phyloP scores from a whole-genome alignment of 805 yeast species.

The Starmerella riodocensis region DNA sequence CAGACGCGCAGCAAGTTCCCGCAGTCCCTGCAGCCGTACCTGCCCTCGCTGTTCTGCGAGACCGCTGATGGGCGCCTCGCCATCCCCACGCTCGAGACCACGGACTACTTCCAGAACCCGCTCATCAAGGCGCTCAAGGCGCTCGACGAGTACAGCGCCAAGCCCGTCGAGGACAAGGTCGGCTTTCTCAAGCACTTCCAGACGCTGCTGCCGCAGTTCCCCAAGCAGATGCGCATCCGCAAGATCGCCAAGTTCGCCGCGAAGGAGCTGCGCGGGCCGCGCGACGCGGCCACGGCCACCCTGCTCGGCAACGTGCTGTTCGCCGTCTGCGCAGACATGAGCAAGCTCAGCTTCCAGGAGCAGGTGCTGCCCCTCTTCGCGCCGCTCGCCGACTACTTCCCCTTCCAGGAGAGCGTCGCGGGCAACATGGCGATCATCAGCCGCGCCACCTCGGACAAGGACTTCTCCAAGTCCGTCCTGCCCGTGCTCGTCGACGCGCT shows the following conservation, averaged over 20 bases:
- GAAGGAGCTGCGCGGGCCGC: slow-evolving; percentile 32
- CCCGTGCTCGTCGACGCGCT: slow-evolving; percentile 32
- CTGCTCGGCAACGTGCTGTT: slow-evolving; percentile 18
- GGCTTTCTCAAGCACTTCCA: slow-evolving; percentile 56
- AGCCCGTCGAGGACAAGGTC: slow-evolving; percentile 50
- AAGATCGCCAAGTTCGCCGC: slow-evolving; percentile 63
- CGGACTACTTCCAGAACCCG: slow-evolving; percentile 70
- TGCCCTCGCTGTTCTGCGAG: slow-evolving; percentile 31
- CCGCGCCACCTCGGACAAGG: slow-evolving; percentile 38
- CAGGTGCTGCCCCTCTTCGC: slow-evolving; percentile 39
- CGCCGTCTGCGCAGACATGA: slow-evolving; percentile 44
- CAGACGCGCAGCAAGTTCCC: slow-evolving; percentile 35
- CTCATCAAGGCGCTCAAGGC: slow-evolving; percentile 66
- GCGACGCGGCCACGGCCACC: slow-evolving; percentile 19
- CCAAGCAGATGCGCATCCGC: slow-evolving; percentile 42
- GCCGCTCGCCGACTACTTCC: slow-evolving; percentile 30
- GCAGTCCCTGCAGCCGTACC: slow-evolving; percentile 29
- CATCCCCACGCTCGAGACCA: slow-evolving; percentile 54
- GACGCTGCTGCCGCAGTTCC: slow-evolving; percentile 42
- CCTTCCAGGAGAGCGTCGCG: slow-evolving; percentile 34
- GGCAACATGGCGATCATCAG: slow-evolving; percentile 39
- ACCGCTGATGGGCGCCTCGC: slow-evolving; percentile 45
- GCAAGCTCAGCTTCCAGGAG: slow-evolving; percentile 68
- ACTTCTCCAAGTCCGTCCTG: slow-evolving; percentile 38
- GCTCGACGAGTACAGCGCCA: slow-evolving; percentile 71